Percentiles rank a stretch among this genome's conserved stretches.
phyloP scores from a whole-genome alignment of 2,329 filamentous ascomycete species.

The Alternaria panax region DNA sequence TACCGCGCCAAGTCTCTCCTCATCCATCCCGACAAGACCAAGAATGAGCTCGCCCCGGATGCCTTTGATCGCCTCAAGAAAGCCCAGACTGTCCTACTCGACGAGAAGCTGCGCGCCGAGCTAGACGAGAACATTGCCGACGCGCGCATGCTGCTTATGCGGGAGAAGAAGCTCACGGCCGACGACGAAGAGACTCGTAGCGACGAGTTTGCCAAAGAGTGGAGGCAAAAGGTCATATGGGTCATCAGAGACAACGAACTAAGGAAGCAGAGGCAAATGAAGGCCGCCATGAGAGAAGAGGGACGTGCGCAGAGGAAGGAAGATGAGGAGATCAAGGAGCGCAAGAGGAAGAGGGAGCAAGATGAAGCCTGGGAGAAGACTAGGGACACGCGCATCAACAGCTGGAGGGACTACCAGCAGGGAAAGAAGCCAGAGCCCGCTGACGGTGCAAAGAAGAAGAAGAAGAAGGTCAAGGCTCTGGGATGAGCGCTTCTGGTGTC shows the following conservation, averaged over 20 bases:
- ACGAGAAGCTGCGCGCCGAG: slow-evolving; percentile 86
- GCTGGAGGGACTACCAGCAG: slow-evolving; percentile 93
- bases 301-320: slow-evolving; percentile 84
- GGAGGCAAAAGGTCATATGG: slow-evolving; percentile 87
- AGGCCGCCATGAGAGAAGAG: slow-evolving; percentile 96
- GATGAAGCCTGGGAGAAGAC: slow-evolving; percentile 96
- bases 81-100: slow-evolving; percentile 87
- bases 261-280: slow-evolving; percentile 80
- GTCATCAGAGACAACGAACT: slow-evolving; percentile 95
- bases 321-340: slow-evolving; percentile 79
- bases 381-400: slow-evolving; percentile 87
- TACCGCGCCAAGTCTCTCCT: slow-evolving; percentile 99
- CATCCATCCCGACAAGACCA: slow-evolving; percentile 98
- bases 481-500: slow-evolving; percentile 47
- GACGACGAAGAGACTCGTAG: slow-evolving; percentile 88
- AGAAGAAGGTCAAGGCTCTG: slow-evolving; percentile 62
- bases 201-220: slow-evolving; percentile 80
- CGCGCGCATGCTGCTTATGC: slow-evolving; percentile 91
- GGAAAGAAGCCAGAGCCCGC: slow-evolving; percentile 59
- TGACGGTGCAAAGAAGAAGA: slow-evolving; percentile 55
- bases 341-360: slow-evolving; percentile 74
- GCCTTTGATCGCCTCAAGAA: slow-evolving; percentile 97
- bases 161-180: slow-evolving; percentile 90
- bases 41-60: slow-evolving; percentile 87
- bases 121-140: slow-evolving; percentile 97